A percentile compares a stretch with the other conserved stretches of the same genome.
Evolutionary conservation across 2,329 filamentous ascomycete species (phyloP).

Genomic region (Sporothrix phasma): DNA sequence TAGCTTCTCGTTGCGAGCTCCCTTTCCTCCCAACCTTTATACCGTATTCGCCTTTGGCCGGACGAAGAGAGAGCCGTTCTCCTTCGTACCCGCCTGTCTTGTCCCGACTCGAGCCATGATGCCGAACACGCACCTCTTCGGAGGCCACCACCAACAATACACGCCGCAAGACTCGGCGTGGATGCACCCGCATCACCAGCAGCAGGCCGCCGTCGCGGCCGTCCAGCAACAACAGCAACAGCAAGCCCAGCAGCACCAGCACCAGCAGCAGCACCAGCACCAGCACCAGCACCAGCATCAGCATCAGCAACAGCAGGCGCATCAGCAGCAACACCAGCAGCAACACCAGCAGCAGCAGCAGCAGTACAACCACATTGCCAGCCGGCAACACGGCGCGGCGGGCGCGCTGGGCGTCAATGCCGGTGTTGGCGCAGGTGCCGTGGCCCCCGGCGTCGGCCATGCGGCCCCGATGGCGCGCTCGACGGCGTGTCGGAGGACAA

Average conservation of each 20-base stretch:
- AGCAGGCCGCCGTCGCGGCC: conserved; percentile 44
- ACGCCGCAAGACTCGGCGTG: conserved; percentile 54
- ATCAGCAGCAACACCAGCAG: conserved; percentile 48
- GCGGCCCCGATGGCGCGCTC: conserved; percentile 44
- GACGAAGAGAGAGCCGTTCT: not conserved
- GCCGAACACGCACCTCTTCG: conserved; percentile 54
- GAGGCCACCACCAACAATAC: conserved; percentile 58
- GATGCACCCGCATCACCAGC: conserved; percentile 64
- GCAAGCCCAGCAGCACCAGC: conserved; percentile 49
- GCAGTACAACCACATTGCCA: conserved; percentile 64
- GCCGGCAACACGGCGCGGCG: conserved; percentile 9
- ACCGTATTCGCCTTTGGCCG: not conserved
- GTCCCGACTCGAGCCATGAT: conserved; percentile 37
- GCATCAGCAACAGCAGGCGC: conserved; percentile 43
- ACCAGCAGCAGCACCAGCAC: conserved; percentile 49
- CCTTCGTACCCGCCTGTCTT: not conserved
- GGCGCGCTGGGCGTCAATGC: conserved; percentile 43
- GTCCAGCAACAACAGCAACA: conserved; percentile 50
- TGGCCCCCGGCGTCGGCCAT: conserved; percentile 46
- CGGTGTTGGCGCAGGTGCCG: conserved; percentile 43
- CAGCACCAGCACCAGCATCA: conserved; percentile 50
- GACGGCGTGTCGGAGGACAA: conserved; percentile 78
- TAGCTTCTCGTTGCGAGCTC: not conserved
- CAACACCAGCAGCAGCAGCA: conserved; percentile 48
- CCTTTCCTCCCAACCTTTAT: not conserved